phyloP scores from a whole-genome alignment of 1,139 yeast genomes.

The Blastobotrys buckinghamii region DNA sequence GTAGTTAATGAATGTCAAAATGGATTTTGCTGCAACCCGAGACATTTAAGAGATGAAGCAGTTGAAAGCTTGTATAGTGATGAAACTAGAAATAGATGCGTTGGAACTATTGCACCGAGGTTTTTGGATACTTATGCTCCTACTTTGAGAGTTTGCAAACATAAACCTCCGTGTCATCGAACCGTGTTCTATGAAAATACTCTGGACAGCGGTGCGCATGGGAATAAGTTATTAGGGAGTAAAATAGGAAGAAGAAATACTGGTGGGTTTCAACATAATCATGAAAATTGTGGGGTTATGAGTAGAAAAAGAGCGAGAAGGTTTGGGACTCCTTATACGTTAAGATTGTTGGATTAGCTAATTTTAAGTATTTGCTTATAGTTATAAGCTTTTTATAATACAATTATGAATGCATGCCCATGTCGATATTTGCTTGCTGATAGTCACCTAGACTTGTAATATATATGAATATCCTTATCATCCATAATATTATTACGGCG shows the following conservation, averaged over 20 bases:
- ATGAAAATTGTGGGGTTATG: neutral
- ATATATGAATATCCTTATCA: too few species aligned
- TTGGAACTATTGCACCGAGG: slow-evolving; percentile 1
- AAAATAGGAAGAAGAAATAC: neutral
- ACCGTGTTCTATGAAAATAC: neutral
- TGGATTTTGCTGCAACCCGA: neutral
- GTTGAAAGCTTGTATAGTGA: neutral
- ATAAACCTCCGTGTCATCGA: slow-evolving; percentile 4
- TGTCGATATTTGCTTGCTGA: too few species aligned
- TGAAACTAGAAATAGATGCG: neutral
- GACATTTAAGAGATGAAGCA: neutral
- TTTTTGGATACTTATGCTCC: slow-evolving; percentile 1
- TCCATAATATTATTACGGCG: too few species aligned
- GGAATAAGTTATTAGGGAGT: too few species aligned
- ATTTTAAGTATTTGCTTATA: too few species aligned
- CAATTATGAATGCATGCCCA: too few species aligned
- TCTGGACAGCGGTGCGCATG: too few species aligned
- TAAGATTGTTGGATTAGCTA: neutral
- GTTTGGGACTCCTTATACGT: neutral
- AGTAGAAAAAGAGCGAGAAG: neutral
- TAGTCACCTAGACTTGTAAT: too few species aligned
- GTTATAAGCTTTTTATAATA: too few species aligned
- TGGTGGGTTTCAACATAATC: neutral
- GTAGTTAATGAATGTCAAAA: neutral
- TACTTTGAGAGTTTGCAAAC: slow-evolving; percentile 1